These are phyloP conservation scores for Chaetomium strumarium DNA, from an alignment of 2,329 filamentous ascomycete genomes.

Conservation along the genomic window DNA sequence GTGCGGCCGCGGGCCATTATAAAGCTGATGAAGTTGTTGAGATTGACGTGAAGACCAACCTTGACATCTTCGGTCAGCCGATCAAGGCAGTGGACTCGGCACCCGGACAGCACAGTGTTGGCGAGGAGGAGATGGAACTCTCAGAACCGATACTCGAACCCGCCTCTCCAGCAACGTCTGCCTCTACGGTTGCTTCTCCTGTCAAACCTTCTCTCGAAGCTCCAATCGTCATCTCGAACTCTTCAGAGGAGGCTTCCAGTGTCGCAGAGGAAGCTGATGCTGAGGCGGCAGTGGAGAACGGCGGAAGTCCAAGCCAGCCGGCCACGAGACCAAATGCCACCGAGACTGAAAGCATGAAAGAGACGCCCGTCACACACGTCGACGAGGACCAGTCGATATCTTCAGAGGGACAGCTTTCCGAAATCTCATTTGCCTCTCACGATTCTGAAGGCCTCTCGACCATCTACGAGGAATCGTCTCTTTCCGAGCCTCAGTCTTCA, in stretches of 20 bases:
- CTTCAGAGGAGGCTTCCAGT: not conserved
- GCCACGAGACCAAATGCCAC: constrained; percentile 9
- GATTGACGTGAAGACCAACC: constrained; percentile 30
- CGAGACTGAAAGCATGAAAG: not conserved
- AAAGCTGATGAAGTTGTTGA: constrained; percentile 17
- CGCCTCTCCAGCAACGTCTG: not conserved
- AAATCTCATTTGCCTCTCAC: constrained; percentile 12
- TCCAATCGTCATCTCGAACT: not conserved
- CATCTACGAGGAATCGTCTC: constrained; percentile 22
- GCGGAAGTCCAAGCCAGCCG: constrained; percentile 14
- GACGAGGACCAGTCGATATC: not conserved
- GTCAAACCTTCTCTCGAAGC: not conserved
- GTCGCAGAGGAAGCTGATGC: constrained; percentile 2
- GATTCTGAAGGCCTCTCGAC: constrained; percentile 25
- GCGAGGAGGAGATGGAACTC: not conserved
- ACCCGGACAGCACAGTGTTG: not conserved
- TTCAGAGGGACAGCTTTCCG: not conserved
- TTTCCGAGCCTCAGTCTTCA: not conserved
- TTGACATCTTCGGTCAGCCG: constrained; percentile 31
- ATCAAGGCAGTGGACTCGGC: not conserved
- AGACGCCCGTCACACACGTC: not conserved
- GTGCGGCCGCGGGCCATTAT: not conserved
- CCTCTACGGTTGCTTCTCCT: not conserved
- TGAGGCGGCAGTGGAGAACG: not conserved
- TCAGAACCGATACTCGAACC: not conserved